Percentiles rank a stretch among this genome's conserved stretches.
Evolutionary conservation across 441 rosid species (phyloP).

Genomic region (Arabidopsis hybrid): DNA sequence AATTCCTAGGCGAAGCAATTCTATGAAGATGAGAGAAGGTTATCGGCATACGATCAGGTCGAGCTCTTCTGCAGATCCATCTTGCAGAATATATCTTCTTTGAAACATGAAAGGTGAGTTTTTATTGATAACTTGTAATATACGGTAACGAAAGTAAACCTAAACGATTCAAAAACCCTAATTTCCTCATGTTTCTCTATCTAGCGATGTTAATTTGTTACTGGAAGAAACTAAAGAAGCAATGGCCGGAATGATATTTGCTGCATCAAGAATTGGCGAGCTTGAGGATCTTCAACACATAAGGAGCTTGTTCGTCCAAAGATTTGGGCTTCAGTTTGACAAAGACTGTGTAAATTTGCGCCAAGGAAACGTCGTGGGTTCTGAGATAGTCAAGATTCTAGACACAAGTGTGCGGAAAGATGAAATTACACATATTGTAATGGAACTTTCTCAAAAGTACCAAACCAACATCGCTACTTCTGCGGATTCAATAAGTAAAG

Average conservation of each 20-base stretch:
- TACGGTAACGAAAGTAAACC: not conserved
- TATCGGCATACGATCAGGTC: conserved; percentile 49
- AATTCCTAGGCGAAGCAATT: conserved; percentile 40
- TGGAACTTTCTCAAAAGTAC: conserved; percentile 25
- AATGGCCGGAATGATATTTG: conserved; percentile 50
- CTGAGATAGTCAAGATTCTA: conserved; percentile 42
- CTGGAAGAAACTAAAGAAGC: conserved; percentile 46
- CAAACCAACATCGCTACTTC: conserved; percentile 11
- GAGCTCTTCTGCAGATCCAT: conserved; percentile 41
- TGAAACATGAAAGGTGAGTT: conserved; percentile 36
- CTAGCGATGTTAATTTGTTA: conserved; percentile 39
- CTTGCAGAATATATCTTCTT: conserved; percentile 33
- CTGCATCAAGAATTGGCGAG: conserved; percentile 61
- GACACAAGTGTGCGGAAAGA: conserved; percentile 23
- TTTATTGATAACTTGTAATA: not conserved
- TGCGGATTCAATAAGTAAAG: conserved; percentile 6
- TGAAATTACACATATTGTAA: conserved; percentile 27
- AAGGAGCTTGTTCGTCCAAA: conserved; percentile 41
- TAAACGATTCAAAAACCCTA: not conserved
- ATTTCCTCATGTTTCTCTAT: not conserved
- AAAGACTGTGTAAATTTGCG: conserved; percentile 42
- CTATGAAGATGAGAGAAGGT: conserved; percentile 43
- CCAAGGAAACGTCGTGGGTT: conserved; percentile 44
- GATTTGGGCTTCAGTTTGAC: conserved; percentile 50
- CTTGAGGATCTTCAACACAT: conserved; percentile 47